Evolutionary conservation across 148 eudicot species (phyloP), one percentile per base, ranked within the genome.

Genomic region (Diospyros lotus): DNA sequence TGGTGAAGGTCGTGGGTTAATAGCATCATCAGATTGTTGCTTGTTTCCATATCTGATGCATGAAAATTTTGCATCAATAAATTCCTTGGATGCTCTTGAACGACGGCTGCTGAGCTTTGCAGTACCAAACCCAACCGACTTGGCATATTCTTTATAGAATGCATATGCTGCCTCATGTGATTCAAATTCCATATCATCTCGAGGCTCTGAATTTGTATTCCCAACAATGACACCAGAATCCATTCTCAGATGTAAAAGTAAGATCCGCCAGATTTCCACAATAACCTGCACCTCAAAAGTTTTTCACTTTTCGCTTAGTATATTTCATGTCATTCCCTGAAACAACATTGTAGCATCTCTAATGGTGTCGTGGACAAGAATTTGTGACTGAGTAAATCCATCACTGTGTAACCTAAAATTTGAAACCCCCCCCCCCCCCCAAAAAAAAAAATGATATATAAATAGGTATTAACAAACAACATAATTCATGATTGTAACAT

Each of bases 61-160:
- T 64, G 93, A 87, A 77, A 89, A 89, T 55, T 89, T 89, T 17
- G 93, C 90, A 43, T 89, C 93, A 17, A 89, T 89, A 73, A 89
- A 89, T 77, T 89, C 90, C 76, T 87, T 87, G 13, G 90, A 83
- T 64, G 90, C 86, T 73, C 93, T 79, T 66, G 93, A 89, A 59
- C 90, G 87, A 18, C 93, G 90, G 73, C 93, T 89, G 81, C 93
- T 89, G 75, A 89, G 69, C 79, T 89, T 87, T 18, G 93, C 88
- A 41, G 93, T 89, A 62, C 93, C 93, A 73, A 89, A 89, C 11
- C 93, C 93, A 39, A 77, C 73, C 63, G 89, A 79, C 73, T 87
- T 89, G 60, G 93, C 93, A 66, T 89, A 87, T 71, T 89, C 93
- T 75, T 82, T 89, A 67, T 89, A 89, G 64, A 83, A 89, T 70